These are phyloP conservation scores for Blepharisma stoltei DNA, from an alignment of 73 alveolate species.

Conservation along the genomic window DNA sequence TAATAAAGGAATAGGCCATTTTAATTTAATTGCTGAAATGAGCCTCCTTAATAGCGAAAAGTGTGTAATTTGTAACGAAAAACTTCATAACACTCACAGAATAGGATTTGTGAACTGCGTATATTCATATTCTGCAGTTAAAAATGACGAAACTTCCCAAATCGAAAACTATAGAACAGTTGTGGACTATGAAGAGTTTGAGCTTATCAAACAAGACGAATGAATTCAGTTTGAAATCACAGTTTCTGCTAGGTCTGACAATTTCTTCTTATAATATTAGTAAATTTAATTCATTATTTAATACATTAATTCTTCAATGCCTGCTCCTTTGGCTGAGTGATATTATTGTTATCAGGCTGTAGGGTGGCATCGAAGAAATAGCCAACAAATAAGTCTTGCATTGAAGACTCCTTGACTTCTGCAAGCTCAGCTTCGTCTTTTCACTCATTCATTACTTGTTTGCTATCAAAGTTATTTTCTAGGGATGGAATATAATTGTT, in stretches of 20 bases:
- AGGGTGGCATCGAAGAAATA: neutral
- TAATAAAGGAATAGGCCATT: slow-evolving; percentile 7
- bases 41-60: neutral
- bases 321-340: no score
- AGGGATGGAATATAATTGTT: neutral
- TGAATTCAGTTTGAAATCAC: no score
- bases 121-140: no score
- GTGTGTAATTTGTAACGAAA: neutral
- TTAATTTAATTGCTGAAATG: neutral
- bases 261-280: no score
- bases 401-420: slow-evolving; percentile 30
- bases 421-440: slow-evolving; percentile 37
- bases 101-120: neutral
- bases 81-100: neutral
- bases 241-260: no score
- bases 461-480: slow-evolving; percentile 12
- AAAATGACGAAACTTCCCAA: no score
- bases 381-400: slow-evolving; percentile 24
- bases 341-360: no score
- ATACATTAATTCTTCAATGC: no score
- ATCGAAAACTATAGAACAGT: no score
- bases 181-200: no score
- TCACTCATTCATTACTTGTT: slow-evolving; percentile 31
- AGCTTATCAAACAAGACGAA: no score
- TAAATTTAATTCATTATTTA: no score